Base-by-base conservation (phyloP, 2,329 filamentous ascomycete genomes). In the Hirsutella minnesotensis region DNA sequence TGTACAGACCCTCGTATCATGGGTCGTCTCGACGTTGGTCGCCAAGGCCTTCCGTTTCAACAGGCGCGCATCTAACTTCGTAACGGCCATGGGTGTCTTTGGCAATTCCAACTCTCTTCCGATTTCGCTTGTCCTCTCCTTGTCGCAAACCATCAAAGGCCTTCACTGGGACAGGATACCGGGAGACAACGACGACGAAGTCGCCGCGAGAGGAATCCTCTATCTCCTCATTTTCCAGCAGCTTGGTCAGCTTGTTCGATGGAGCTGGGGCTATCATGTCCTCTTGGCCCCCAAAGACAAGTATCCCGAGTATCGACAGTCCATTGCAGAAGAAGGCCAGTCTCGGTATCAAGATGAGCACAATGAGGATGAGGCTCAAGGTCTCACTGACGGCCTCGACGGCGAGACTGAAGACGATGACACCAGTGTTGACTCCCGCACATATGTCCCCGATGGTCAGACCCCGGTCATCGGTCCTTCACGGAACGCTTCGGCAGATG, bases 201-300 rank as follows among this genome's bases (percentile, higher is more conserved):
- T 98, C 18, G 89, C 79, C 20, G 90, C 92, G 3, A 80, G 92
- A 47, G 92, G 92, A 46, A 96, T 98, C 47, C 69, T 98, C 1
- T 98, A 98, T 57, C 74, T 98, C 10, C 73, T 98, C 47, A 94
- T 98, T 51, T 98, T 98, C 66, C 92, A 98, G 65, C 92, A 98
- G 61, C 77, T 98, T 3, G 92, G 92, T 19, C 92, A 98, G 63
- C 70, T 96, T 21, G 81, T 98, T 18, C 79, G 92, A 46, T 98
- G 92, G 92, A 95, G 86, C 49, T 98, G 92, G 92, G 92, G 92
- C 10, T 96, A 95, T 62, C 88, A 95, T 54, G 81, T 96, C 31
- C 71, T 98, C 16, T 70, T 98, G n/a, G 89, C 89, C 16, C 87
- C 90, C 16, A 83, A 86, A 51, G 79, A 82, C 39, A 76, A 75